A percentile compares a stretch with the other conserved stretches of the same genome.
These are phyloP conservation scores for Mycena amicta DNA, from an alignment of 768 basidiomycete genomes.

Conservation along the genomic window DNA sequence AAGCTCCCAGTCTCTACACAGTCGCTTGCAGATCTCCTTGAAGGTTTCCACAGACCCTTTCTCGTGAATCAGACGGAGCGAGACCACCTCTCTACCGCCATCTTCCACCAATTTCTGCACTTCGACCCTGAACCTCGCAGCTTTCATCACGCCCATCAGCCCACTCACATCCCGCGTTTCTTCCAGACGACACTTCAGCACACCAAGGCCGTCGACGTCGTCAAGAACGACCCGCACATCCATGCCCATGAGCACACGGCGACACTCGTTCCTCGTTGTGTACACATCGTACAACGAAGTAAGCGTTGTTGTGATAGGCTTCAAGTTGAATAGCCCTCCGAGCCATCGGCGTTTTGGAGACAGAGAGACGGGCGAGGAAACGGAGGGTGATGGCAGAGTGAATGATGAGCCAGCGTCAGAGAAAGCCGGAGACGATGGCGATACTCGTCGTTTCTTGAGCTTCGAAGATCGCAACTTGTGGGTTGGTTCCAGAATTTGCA, in stretches of 20 bases:
- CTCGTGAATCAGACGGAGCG: constrained; percentile 75
- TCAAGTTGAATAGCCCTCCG: constrained; percentile 85
- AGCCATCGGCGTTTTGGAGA: constrained; percentile 79
- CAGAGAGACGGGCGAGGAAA: constrained; percentile 43
- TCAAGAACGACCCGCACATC: constrained; percentile 70
- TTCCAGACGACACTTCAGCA: constrained; percentile 78
- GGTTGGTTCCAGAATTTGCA: constrained; percentile 57
- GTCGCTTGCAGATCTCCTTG: constrained; percentile 66
- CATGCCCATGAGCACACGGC: constrained; percentile 68
- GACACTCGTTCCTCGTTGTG: constrained; percentile 74
- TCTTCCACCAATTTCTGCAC: constrained; percentile 51
- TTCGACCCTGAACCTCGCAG: constrained; percentile 84
- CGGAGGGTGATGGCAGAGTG: constrained; percentile 39
- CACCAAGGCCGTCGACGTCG: constrained; percentile 60
- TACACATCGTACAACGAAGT: constrained; percentile 60
- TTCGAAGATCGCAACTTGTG: constrained; percentile 32
- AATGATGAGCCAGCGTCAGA: constrained; percentile 48
- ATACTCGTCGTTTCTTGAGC: constrained; percentile 35
- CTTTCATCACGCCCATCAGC: constrained; percentile 58
- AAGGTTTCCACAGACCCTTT: constrained; percentile 86
- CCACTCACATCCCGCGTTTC: constrained; percentile 63
- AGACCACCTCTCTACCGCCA: constrained; percentile 47
- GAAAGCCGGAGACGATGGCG: constrained; percentile 44
- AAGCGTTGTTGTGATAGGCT: constrained; percentile 60
- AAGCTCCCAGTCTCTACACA: constrained; percentile 73